phyloP scores from a whole-genome alignment of 139 green algal genomes.

The Auxenochlorella protothecoides region DNA sequence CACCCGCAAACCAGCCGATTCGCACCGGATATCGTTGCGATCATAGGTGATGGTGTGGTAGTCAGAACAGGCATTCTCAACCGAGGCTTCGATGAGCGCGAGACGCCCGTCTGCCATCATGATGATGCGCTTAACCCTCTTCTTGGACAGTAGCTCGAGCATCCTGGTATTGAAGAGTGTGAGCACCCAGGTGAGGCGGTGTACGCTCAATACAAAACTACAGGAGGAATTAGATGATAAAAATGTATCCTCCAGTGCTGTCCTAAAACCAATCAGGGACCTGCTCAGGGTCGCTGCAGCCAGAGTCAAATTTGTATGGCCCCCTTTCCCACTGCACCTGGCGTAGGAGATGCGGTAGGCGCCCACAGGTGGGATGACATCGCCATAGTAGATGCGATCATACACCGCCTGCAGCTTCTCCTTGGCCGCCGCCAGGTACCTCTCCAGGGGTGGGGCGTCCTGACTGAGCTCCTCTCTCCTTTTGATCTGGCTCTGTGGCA shows the following conservation, averaged over 20 bases:
- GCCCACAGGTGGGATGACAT: slow-evolving; percentile 34
- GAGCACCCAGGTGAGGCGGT: too few species aligned
- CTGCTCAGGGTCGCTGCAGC: too few species aligned
- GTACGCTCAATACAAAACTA: too few species aligned
- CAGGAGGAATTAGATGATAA: too few species aligned
- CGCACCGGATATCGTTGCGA: neutral
- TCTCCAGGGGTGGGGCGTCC: too few species aligned
- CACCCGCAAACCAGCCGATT: too few species aligned
- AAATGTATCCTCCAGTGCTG: slow-evolving; percentile 31
- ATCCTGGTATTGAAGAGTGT: too few species aligned
- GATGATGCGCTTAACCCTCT: slow-evolving; percentile 47
- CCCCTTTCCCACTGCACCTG: neutral
- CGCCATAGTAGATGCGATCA: slow-evolving; percentile 34
- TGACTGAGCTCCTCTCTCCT: too few species aligned
- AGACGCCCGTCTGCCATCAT: slow-evolving; percentile 49
- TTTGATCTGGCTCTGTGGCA: too few species aligned
- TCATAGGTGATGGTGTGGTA: slow-evolving; percentile 15
- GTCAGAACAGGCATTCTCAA: slow-evolving; percentile 31
- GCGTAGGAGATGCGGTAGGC: slow-evolving; percentile 28
- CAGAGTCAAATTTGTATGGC: too few species aligned
- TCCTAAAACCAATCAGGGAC: too few species aligned
- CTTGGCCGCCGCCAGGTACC: neutral
- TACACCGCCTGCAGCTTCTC: slow-evolving; percentile 12
- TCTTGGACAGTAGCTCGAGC: too few species aligned
- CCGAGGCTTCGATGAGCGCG: slow-evolving; percentile 56